These are phyloP conservation scores for Acacia confusa DNA, from an alignment of 306 rosid genomes.

Conservation along the genomic window DNA sequence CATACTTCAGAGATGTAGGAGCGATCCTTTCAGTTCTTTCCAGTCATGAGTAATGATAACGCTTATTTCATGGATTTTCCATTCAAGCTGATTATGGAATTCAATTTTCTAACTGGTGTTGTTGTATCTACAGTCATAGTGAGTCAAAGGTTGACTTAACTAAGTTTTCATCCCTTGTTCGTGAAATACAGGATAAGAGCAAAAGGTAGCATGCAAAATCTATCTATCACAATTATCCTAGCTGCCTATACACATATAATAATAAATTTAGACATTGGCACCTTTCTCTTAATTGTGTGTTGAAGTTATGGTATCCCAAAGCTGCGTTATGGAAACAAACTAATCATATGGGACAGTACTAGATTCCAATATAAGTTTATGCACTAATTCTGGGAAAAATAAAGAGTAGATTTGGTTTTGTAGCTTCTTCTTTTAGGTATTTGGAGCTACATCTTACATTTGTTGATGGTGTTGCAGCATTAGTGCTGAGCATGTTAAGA, in stretches of 20 bases:
- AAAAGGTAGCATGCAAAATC: conserved; percentile 43
- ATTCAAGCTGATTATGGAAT: conserved; percentile 7
- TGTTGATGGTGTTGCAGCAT: conserved; percentile 45
- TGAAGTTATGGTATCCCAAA: too few relatives aligned
- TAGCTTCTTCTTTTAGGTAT: conserved; percentile 2
- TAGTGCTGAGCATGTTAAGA: conserved; percentile 55
- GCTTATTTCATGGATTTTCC: conserved; percentile 21
- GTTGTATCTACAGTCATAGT: conserved; percentile 41
- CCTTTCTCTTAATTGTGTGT: too few relatives aligned
- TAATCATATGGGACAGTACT: not conserved
- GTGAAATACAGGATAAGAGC: conserved; percentile 47
- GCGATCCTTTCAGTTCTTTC: conserved; percentile 45
- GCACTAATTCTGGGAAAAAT: not conserved
- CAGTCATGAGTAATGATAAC: conserved; percentile 36
- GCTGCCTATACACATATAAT: too few relatives aligned
- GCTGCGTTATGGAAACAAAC: too few relatives aligned
- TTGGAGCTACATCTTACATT: conserved; percentile 21
- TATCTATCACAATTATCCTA: not conserved
- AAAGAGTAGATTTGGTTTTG: not conserved
- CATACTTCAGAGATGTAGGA: conserved; percentile 47
- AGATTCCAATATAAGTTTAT: not conserved
- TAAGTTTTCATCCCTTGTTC: conserved; percentile 44
- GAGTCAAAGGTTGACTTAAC: conserved; percentile 30
- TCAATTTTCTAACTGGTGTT: conserved; percentile 15
- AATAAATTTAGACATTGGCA: too few relatives aligned